Evolutionary conservation across 2,329 filamentous ascomycete genomes (phyloP).

Genomic region (Pseudogymnoascus sp.): DNA sequence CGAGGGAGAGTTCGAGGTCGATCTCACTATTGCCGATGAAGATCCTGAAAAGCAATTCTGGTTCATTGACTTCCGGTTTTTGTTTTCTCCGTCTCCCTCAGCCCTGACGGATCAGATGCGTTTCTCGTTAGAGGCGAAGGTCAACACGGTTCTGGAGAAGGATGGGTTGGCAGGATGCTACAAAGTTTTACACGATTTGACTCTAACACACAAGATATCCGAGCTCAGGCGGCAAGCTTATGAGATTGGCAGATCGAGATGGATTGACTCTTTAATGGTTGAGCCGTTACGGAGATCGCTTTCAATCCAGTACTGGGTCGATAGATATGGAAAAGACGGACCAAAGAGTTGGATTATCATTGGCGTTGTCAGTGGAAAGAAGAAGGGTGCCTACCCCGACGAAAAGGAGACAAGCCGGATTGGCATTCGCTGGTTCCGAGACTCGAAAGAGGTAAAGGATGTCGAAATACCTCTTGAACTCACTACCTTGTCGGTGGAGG

Average conservation of each 20-base stretch:
- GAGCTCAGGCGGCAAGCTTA: conserved; percentile 72
- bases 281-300: conserved; percentile 76
- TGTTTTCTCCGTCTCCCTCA: conserved; percentile 64
- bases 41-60: conserved; percentile 79
- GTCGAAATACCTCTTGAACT: conserved; percentile 62
- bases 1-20: conserved; percentile 80
- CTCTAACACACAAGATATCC: conserved; percentile 84
- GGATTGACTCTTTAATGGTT: conserved; percentile 71
- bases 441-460: conserved; percentile 67
- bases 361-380: conserved; percentile 64
- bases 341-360: conserved; percentile 89
- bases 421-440: conserved; percentile 74
- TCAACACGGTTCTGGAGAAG: conserved; percentile 64
- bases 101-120: conserved; percentile 58
- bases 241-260: conserved; percentile 62
- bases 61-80: conserved; percentile 86
- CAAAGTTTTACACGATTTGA: conserved; percentile 77
- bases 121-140: conserved; percentile 59
- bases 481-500: conserved; percentile 64
- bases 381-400: conserved; percentile 37
- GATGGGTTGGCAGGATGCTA: conserved; percentile 77
- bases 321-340: conserved; percentile 48
- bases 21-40: conserved; percentile 84
- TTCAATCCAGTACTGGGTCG: conserved; percentile 85
- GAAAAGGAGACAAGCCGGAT: conserved; percentile 48